phyloP scores from a whole-genome alignment of 2,329 filamentous ascomycete genomes.

The Pseudocercospora ulei region DNA sequence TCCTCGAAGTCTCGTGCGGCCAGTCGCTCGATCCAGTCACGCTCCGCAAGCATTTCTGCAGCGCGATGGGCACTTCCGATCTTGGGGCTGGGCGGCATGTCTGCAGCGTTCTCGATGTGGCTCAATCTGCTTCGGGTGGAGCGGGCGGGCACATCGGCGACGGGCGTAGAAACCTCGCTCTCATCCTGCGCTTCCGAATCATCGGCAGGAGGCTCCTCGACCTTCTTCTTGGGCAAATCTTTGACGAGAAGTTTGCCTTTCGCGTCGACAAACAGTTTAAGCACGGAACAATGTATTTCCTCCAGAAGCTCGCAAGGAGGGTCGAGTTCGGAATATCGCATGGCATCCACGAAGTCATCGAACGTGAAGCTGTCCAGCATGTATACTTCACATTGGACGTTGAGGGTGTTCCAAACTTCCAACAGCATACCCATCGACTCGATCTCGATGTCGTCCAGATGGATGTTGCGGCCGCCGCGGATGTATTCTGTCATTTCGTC shows the following conservation, averaged over 20 bases:
- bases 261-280: slow-evolving; percentile 74
- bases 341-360: slow-evolving; percentile 85
- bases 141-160: slow-evolving; percentile 63
- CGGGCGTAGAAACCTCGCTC: slow-evolving; percentile 47
- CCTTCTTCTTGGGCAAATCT: slow-evolving; percentile 56
- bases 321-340: slow-evolving; percentile 61
- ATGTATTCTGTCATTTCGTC: slow-evolving; percentile 37
- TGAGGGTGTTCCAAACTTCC: slow-evolving; percentile 92
- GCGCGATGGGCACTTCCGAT: slow-evolving; percentile 50
- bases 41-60: slow-evolving; percentile 62
- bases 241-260: slow-evolving; percentile 68
- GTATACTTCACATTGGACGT: slow-evolving; percentile 95
- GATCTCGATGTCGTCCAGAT: slow-evolving; percentile 56
- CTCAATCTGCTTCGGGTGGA: slow-evolving; percentile 72
- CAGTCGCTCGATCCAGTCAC: slow-evolving; percentile 77
- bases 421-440: slow-evolving; percentile 75
- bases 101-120: slow-evolving; percentile 61
- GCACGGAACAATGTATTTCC: slow-evolving; percentile 81
- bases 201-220: slow-evolving; percentile 61
- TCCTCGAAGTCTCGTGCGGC: slow-evolving; percentile 74
- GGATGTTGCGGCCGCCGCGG: slow-evolving; percentile 35
- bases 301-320: slow-evolving; percentile 73
- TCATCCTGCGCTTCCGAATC: slow-evolving; percentile 59
- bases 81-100: slow-evolving; percentile 36
- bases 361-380: slow-evolving; percentile 94